A percentile compares a stretch with the other conserved stretches of the same genome.
Evolutionary conservation across 2,329 filamentous ascomycete genomes (phyloP).

Genomic region (Neonectria ditissima): DNA sequence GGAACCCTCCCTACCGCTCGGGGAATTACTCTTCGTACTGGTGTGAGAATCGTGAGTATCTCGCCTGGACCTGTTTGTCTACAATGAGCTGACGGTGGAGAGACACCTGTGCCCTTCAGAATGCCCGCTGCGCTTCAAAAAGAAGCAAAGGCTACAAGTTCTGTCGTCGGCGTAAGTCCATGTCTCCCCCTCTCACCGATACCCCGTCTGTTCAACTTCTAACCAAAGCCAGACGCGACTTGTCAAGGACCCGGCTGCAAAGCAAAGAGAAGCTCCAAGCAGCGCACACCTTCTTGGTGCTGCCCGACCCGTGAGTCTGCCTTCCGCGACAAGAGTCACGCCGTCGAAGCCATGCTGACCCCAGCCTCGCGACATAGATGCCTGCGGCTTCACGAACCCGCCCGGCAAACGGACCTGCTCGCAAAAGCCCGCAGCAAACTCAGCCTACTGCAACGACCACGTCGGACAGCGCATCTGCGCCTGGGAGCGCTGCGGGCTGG

Average conservation of each 20-base stretch:
- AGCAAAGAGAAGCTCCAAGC: neutral
- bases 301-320: slow-evolving; percentile 8
- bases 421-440: neutral
- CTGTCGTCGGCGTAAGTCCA: slow-evolving; percentile 1
- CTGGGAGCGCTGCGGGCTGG: slow-evolving; percentile 1
- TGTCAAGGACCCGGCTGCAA: slow-evolving; percentile 4
- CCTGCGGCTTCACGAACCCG: neutral
- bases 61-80: neutral
- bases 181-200: neutral
- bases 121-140: neutral
- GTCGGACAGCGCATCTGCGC: slow-evolving; percentile 1
- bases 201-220: neutral
- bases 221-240: slow-evolving; percentile 3
- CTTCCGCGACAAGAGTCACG: neutral
- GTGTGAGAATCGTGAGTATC: slow-evolving; percentile 12
- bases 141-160: neutral
- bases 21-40: slow-evolving; percentile 1
- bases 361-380: neutral
- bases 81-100: neutral
- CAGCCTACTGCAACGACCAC: slow-evolving; percentile 9
- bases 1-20: neutral
- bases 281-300: slow-evolving; percentile 7
- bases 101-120: slow-evolving; percentile 11
- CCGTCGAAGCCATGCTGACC: neutral
- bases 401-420: slow-evolving; percentile 6